Evolutionary conservation across 208 protist genomes (phyloP).

Genomic region (Leishmania mexicana): DNA sequence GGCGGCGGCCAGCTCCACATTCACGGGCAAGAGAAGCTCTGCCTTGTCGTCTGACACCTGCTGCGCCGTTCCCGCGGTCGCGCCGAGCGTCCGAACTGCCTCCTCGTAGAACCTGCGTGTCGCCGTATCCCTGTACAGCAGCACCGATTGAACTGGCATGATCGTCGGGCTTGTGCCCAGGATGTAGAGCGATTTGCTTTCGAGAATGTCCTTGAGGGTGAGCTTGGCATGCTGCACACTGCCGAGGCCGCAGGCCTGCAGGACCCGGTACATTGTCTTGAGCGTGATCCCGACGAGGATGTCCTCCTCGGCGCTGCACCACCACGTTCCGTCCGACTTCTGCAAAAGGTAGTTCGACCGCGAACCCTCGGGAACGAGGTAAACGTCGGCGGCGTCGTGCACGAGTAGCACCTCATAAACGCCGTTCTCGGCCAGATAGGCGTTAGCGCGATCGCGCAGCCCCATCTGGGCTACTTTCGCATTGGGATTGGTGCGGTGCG

Average conservation of each 20-base stretch:
- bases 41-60: constrained; percentile 4
- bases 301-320: constrained; percentile 67
- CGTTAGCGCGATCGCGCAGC: constrained; percentile 57
- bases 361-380: constrained; percentile 79
- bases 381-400: constrained; percentile 43
- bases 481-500: constrained; percentile 61
- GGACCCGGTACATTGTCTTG: constrained; percentile 36
- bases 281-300: constrained; percentile 85
- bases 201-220: constrained; percentile 55
- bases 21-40: constrained; percentile 10
- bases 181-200: constrained; percentile 55
- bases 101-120: constrained; percentile 38
- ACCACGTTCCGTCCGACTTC: constrained; percentile 38
- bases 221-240: constrained; percentile 54
- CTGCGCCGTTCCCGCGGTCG: constrained; percentile 5
- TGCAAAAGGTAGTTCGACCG: constrained; percentile 84
- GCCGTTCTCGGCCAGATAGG: constrained; percentile 26
- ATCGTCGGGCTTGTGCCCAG: constrained; percentile 78
- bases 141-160: constrained; percentile 64
- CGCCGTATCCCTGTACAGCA: constrained; percentile 57
- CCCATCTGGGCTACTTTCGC: constrained; percentile 68
- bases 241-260: constrained; percentile 33
- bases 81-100: constrained; percentile 20
- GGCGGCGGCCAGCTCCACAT: constrained; percentile 9
- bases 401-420: constrained; percentile 78